Conservation (phyloP, 1,284 basidiomycete genomes). For the Leucoagaricus sp. region DNA sequence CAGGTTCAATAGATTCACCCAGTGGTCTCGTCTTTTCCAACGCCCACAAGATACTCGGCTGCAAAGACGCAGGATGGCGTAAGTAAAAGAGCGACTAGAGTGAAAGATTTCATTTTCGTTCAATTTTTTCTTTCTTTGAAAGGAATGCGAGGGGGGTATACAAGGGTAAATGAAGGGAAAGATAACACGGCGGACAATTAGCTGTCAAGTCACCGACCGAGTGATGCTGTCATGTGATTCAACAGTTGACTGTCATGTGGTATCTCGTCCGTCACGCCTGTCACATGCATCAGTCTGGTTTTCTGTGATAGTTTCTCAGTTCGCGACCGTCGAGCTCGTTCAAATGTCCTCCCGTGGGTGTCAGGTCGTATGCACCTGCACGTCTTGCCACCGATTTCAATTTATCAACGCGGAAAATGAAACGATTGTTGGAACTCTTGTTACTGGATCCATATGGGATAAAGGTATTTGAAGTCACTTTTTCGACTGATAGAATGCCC, state of each 20-base stretch:
- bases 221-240: too few species aligned
- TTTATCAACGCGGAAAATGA: too few species aligned
- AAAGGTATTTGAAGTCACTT: conserved; percentile 47
- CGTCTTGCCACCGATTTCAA: too few species aligned
- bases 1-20: conserved; percentile 25
- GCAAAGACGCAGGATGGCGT: conserved; percentile 23
- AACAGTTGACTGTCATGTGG: conserved; percentile 67
- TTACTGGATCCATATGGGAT: too few species aligned
- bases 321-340: too few species aligned
- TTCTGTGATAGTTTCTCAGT: too few species aligned
- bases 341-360: too few species aligned
- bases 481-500: conserved; percentile 10
- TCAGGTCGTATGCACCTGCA: too few species aligned
- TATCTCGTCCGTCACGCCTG: too few species aligned
- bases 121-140: too few species aligned
- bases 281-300: too few species aligned
- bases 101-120: conserved; percentile 23
- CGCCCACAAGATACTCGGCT: conserved; percentile 32
- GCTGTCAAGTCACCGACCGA: conserved; percentile 45
- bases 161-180: neutral
- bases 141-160: neutral
- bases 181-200: neutral
- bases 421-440: too few species aligned
- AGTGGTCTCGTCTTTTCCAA: conserved; percentile 38
- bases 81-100: conserved; percentile 18